Evolutionary conservation across 495 filamentous ascomycete genomes (phyloP).

Genomic region (Aspergillus hancockii): DNA sequence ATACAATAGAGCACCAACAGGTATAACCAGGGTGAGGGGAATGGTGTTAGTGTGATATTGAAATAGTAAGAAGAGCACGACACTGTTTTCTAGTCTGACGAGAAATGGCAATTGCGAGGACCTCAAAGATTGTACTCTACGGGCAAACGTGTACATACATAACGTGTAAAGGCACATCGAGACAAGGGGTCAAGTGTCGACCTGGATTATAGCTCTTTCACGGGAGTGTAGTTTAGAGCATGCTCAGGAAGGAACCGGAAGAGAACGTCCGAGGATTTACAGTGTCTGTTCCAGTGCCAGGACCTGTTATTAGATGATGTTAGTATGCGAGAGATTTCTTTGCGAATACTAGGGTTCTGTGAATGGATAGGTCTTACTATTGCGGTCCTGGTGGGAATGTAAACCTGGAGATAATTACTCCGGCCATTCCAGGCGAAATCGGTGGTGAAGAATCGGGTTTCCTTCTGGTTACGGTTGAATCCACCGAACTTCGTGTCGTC

Average conservation of each 20-base stretch:
- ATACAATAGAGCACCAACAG: no score
- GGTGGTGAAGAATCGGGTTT: slow-evolving; percentile 87
- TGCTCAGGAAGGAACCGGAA: neutral
- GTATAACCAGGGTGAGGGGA: neutral
- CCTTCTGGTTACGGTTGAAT: slow-evolving; percentile 70
- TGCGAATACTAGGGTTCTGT: neutral
- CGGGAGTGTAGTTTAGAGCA: neutral
- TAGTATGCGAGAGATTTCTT: neutral
- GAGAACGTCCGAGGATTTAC: slow-evolving; percentile 18
- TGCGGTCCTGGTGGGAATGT: slow-evolving; percentile 82
- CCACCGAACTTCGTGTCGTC: slow-evolving; percentile 81
- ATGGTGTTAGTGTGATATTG: neutral
- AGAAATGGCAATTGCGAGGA: neutral
- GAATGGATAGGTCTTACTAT: slow-evolving; percentile 61
- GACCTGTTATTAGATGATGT: slow-evolving; percentile 37
- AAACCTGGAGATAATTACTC: slow-evolving; percentile 88
- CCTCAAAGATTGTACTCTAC: neutral
- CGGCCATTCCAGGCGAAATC: slow-evolving; percentile 85
- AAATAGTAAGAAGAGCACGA: neutral
- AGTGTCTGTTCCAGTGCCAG: slow-evolving; percentile 53
- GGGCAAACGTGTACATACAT: neutral
- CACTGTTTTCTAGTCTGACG: neutral
- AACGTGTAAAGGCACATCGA: neutral
- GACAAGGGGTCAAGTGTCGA: neutral
- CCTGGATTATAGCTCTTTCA: neutral